Conservation (phyloP, 257 asterid genomes). For the Oldenlandia corymbosa region DNA sequence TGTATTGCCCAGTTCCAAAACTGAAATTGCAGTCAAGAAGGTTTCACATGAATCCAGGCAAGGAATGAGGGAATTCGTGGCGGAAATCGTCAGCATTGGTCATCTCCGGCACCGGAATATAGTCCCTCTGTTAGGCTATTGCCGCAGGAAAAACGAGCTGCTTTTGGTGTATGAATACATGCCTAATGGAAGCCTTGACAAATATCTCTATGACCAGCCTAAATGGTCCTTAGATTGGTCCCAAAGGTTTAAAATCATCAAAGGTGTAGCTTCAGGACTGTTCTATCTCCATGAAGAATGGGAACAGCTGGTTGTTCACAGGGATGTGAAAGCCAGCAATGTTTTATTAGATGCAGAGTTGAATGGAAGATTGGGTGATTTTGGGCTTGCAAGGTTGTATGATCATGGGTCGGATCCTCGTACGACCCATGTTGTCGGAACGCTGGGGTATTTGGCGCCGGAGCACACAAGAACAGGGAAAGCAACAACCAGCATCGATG, state of each 20-base stretch:
- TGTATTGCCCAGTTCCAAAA: constrained; percentile 24
- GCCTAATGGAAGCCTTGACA: constrained; percentile 76
- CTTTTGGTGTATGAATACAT: constrained; percentile 62
- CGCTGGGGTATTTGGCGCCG: constrained; percentile 58
- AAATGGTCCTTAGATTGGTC: constrained; percentile 40
- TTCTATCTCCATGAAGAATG: constrained; percentile 65
- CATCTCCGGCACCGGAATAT: constrained; percentile 59
- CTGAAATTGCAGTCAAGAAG: constrained; percentile 58
- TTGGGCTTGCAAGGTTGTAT: constrained; percentile 51
- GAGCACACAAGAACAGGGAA: constrained; percentile 52
- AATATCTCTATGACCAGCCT: constrained; percentile 40
- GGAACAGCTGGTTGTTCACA: constrained; percentile 56
- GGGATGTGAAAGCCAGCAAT: constrained; percentile 63
- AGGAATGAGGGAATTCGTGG: constrained; percentile 60
- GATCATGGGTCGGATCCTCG: constrained; percentile 56
- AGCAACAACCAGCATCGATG: constrained; percentile 53
- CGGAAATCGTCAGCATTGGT: constrained; percentile 66
- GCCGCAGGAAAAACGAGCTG: constrained; percentile 56
- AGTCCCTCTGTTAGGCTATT: constrained; percentile 71
- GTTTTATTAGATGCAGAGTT: constrained; percentile 46
- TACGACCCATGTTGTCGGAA: constrained; percentile 52
- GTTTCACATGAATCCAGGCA: constrained; percentile 62
- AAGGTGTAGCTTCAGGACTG: constrained; percentile 63
- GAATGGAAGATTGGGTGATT: constrained; percentile 48
- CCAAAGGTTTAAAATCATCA: constrained; percentile 54